Conservation (phyloP, 2,329 filamentous ascomycete genomes). For the Furcasterigmium sp. region DNA sequence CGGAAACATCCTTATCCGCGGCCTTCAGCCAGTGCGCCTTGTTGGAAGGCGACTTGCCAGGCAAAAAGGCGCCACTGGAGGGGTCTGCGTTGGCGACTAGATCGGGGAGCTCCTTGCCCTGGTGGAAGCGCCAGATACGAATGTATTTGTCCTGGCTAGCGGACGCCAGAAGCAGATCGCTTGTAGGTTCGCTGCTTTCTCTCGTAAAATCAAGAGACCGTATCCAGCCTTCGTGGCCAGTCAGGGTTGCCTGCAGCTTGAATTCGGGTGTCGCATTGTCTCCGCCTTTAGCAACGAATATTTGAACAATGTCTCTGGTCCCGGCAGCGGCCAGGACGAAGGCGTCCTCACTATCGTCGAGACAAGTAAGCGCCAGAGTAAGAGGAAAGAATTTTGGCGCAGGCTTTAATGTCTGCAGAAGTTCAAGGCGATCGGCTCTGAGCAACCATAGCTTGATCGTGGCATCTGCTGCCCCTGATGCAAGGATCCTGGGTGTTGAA, state of each 20-base stretch:
- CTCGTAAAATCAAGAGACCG: slow-evolving; percentile 73
- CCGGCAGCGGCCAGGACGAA: slow-evolving; percentile 79
- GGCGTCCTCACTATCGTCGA: slow-evolving; percentile 46
- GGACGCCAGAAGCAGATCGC: slow-evolving; percentile 79
- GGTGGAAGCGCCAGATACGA: slow-evolving; percentile 81
- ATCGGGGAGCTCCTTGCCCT: slow-evolving; percentile 59
- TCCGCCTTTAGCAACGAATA: slow-evolving; percentile 58
- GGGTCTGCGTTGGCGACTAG: slow-evolving; percentile 52
- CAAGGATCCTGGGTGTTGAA: slow-evolving; percentile 43
- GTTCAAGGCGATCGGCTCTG: slow-evolving; percentile 36
- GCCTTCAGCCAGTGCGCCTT: slow-evolving; percentile 76
- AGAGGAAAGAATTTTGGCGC: slow-evolving; percentile 79
- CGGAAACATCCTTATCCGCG: slow-evolving; percentile 59
- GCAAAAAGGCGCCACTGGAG: slow-evolving; percentile 50
- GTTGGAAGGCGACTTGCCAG: slow-evolving; percentile 75
- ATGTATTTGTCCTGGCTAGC: slow-evolving; percentile 98
- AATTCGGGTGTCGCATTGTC: slow-evolving; percentile 45
- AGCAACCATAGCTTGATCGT: slow-evolving; percentile 67
- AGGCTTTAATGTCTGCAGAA: slow-evolving; percentile 67
- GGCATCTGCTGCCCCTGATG: slow-evolving; percentile 79
- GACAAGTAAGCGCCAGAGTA: slow-evolving; percentile 60
- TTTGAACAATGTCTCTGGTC: slow-evolving; percentile 75
- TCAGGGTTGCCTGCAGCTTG: slow-evolving; percentile 67
- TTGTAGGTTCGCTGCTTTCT: slow-evolving; percentile 47
- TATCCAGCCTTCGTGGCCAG: slow-evolving; percentile 93